These are phyloP conservation scores for Dillenia turbinata DNA, from an alignment of 164 flowering plant genomes.

Conservation along the genomic window DNA sequence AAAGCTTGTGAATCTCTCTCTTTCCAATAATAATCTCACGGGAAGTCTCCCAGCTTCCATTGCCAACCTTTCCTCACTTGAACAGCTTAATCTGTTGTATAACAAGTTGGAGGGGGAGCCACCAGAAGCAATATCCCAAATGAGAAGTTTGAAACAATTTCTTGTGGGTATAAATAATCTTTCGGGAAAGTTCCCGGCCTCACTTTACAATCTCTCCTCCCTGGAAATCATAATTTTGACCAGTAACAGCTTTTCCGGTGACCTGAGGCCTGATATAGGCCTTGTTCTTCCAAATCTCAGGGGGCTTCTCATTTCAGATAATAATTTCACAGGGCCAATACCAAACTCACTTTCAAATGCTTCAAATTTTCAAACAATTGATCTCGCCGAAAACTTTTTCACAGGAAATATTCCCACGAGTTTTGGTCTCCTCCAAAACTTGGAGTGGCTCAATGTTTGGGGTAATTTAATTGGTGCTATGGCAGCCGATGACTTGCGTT, in stretches of 20 bases:
- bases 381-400: slow-evolving; percentile 10
- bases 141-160: slow-evolving; percentile 5
- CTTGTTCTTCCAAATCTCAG: slow-evolving; percentile 24
- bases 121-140: slow-evolving; percentile 16
- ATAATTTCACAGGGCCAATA: slow-evolving; percentile 18
- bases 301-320: slow-evolving; percentile 1
- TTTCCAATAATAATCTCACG: slow-evolving; percentile 23
- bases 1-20: slow-evolving; percentile 7
- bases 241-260: slow-evolving; percentile 18
- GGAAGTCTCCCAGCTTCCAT: slow-evolving; percentile 30
- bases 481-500: slow-evolving; percentile 12
- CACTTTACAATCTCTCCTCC: slow-evolving; percentile 30
- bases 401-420: slow-evolving; percentile 15
- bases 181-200: slow-evolving; percentile 19
- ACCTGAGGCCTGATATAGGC: slow-evolving; percentile 18
- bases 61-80: slow-evolving; percentile 35
- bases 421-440: slow-evolving; percentile 9
- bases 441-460: slow-evolving; percentile 5
- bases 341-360: slow-evolving; percentile 23
- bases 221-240: slow-evolving; percentile 11
- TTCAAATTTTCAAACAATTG: slow-evolving; percentile 13
- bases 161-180: slow-evolving; percentile 12
- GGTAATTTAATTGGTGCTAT: slow-evolving; percentile 11
- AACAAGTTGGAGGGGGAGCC: slow-evolving; percentile 26
- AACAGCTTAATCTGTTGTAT: not conserved